Base-by-base conservation (phyloP, 176 grass and related monocot genomes). In the Paspalum notatum region DNA sequence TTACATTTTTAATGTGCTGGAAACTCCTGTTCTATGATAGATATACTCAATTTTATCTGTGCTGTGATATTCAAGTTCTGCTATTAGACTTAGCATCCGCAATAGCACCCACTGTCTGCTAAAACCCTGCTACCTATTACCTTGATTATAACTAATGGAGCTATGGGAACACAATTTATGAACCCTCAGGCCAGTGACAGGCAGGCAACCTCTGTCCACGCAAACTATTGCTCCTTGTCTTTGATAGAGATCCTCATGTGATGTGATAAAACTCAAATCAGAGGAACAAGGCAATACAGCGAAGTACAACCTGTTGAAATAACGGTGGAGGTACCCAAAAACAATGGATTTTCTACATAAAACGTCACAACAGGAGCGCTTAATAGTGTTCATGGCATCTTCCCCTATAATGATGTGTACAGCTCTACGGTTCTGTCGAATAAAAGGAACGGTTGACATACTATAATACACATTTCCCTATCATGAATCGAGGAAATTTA, bases 401-500 rank as follows among this genome's bases (percentile, higher is more conserved):
- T 43, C 53, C 46, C 6, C 38, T 21, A 79, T 76, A 80, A 39
- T 59, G 74, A 67, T 57, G 20, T 57, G 20, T 80, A 84, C 69
- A 84, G 22, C 11, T 46, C 44, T 73, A 61, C 71, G 59, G 44
- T 68, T 75, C 24, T 16, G 40, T 53, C 24, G 75, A 74, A 45
- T 32, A 84, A 60, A 59, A 77, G 21, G 21, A 68, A 58, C 46
- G 81, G 21, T 81, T 84, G 32, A 50, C 55, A 65, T 9, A 70
- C 17, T 90, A 68, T 64, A 70, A 79, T 87, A 82, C 61, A 85
- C 59, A 56, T 63, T 80, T 72, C 71, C 42, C 74, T 84, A 82
- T 75, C 51, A 68, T 38, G 22, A 78, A 62, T 77, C 12, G 66
- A 39, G 76, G 82, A 78, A 83, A 67, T 26, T 40, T 74, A 54